Percentiles rank a stretch among this genome's conserved stretches.
Conservation (phyloP, 208 protist genomes). For the Acanthamoeba triangularis region DNA sequence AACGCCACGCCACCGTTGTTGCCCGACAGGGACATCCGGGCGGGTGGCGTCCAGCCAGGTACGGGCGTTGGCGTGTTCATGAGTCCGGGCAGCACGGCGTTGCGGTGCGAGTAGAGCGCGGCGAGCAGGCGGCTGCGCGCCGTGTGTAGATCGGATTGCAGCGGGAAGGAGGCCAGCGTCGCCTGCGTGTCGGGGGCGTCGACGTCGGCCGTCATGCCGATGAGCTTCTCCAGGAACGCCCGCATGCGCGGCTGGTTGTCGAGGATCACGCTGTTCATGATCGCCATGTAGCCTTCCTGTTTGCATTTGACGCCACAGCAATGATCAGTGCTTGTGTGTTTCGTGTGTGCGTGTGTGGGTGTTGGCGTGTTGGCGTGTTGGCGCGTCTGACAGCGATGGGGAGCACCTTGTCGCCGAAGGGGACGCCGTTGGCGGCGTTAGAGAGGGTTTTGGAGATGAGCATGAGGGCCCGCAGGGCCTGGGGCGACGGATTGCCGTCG, state of each 20-base stretch:
- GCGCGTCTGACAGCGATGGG: background rate
- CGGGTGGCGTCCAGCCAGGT: conserved; percentile 19
- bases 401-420: conserved; percentile 55
- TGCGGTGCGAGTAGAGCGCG: conserved; percentile 31
- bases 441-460: conserved; percentile 70
- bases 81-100: background rate
- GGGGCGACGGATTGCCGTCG: conserved; percentile 29
- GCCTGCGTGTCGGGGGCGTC: conserved; percentile 1
- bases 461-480: conserved; percentile 54
- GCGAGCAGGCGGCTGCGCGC: conserved; percentile 5
- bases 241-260: conserved; percentile 71
- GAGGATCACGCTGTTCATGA: conserved; percentile 70
- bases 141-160: background rate
- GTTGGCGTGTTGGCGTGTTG: too few species aligned
- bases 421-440: conserved; percentile 60
- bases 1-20: background rate
- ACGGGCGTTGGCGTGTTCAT: conserved; percentile 22
- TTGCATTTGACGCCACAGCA: background rate
- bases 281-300: conserved; percentile 67
- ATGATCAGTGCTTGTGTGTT: too few species aligned
- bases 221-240: conserved; percentile 18
- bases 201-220: background rate
- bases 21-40: conserved; percentile 11
- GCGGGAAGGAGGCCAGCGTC: background rate
- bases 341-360: too few species aligned